These are phyloP conservation scores for Boletus rubropictus DNA, from an alignment of 768 basidiomycete genomes.

Conservation along the genomic window DNA sequence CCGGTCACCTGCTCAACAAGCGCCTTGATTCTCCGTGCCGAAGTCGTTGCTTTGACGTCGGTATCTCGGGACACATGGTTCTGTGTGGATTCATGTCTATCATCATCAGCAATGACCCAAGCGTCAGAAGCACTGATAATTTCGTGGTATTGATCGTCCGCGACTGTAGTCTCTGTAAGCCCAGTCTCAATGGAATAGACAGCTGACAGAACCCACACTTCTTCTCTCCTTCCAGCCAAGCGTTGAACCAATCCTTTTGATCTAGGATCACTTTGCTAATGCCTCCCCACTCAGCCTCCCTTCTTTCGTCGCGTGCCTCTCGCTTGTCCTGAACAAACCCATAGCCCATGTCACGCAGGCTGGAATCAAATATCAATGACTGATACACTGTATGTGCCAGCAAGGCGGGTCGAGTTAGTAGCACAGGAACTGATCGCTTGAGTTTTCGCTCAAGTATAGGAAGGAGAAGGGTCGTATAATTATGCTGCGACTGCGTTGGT, in stretches of 20 bases:
- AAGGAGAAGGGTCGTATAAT: conserved; percentile 75
- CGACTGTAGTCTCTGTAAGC: conserved; percentile 47
- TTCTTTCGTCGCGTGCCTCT: conserved; percentile 9
- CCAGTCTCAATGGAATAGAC: neutral
- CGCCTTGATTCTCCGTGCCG: conserved; percentile 76
- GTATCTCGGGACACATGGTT: conserved; percentile 15
- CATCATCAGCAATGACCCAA: conserved; percentile 76
- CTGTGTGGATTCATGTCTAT: conserved; percentile 40
- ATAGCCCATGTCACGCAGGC: conserved; percentile 71
- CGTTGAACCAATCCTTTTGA: conserved; percentile 81
- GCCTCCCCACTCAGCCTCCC: conserved; percentile 56
- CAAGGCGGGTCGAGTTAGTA: conserved; percentile 74
- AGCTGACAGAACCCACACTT: conserved; percentile 53
- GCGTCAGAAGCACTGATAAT: conserved; percentile 79
- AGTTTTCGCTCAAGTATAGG: conserved; percentile 76
- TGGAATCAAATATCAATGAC: conserved; percentile 79
- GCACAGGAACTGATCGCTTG: conserved; percentile 59
- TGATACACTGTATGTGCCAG: conserved; percentile 96
- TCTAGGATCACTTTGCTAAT: conserved; percentile 78
- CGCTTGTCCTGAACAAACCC: conserved; percentile 33
- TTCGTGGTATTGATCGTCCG: conserved; percentile 79
- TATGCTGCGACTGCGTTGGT: conserved; percentile 47
- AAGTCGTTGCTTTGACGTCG: conserved; percentile 68
- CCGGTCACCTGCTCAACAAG: conserved; percentile 91
- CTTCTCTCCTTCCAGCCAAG: conserved; percentile 87